Evolutionary conservation across 805 yeast species (phyloP).

Genomic region (Yamadazyma tumulicola): DNA sequence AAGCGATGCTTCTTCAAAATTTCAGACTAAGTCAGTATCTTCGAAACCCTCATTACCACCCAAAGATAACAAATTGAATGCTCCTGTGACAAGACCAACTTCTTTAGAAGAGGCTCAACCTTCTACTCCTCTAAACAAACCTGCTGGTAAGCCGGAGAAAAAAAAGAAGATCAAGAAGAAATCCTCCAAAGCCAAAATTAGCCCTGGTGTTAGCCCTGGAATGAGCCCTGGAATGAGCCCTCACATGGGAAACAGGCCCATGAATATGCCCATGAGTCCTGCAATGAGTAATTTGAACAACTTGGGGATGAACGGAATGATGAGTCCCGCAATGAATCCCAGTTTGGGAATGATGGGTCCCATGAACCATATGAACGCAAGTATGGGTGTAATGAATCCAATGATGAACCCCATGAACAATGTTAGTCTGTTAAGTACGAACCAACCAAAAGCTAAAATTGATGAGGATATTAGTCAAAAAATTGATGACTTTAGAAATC

Average conservation of each 20-base stretch:
- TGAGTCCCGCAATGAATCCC: background rate
- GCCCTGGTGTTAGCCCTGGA: conserved; percentile 1
- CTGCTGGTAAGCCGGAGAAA: conserved; percentile 6
- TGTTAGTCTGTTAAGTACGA: background rate
- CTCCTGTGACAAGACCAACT: background rate
- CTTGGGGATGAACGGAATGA: too few relatives aligned
- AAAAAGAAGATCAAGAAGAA: conserved; percentile 2
- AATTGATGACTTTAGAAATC: conserved; percentile 30
- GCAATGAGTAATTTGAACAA: too few relatives aligned
- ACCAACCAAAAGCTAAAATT: conserved; percentile 5
- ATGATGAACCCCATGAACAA: conserved; percentile 4
- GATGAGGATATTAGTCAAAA: conserved; percentile 23
- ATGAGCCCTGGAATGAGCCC: conserved; percentile 1
- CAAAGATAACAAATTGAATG: background rate
- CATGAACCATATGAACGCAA: conserved; percentile 3
- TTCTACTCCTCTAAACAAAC: conserved; percentile 3
- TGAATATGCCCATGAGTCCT: conserved; percentile 2
- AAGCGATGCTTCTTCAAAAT: conserved; percentile 26
- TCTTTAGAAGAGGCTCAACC: background rate
- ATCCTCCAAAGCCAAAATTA: background rate
- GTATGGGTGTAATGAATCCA: conserved; percentile 1
- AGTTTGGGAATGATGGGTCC: conserved; percentile 4
- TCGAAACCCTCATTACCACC: background rate
- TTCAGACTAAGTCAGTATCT: conserved; percentile 3
- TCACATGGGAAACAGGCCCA: conserved; percentile 4